Evolutionary conservation across 306 rosid species (phyloP), one percentile per base, ranked within the genome.

Genomic region (Luffa aegyptiaca): DNA sequence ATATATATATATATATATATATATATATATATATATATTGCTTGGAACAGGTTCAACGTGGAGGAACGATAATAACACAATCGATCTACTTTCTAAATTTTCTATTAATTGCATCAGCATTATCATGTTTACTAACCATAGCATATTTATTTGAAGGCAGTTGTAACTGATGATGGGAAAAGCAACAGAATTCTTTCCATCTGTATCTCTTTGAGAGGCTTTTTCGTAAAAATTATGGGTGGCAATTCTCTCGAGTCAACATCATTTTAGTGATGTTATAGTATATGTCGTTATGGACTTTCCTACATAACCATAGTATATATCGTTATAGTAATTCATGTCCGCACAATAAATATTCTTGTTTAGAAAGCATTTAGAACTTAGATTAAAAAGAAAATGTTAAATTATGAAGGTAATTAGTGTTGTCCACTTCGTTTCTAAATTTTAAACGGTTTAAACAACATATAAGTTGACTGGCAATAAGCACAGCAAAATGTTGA

Each of bases 41-140:
- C 97, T 78, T 92, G 98, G 97, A 94, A 88, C 88, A 92, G 86
- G 86, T 94, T 92, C 92, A 90, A 91, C 82, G 75, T 79, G 80
- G 98, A 94, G 84, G 97, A 94, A 84, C 88, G 98, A 70, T 92
- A 75, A 57, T 42, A 79, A 35, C 48, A 9, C 6, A 17, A n/a
- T 31, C 26, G 80, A 66, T 84, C n/a, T 52, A 71, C 75, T 56
- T 70, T 46, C 76, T 48, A 81, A 52, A 26, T 42, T 46, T 71
- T 20, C 12, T 46, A 46, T 9, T n/a, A 42, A 13, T 71, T 71
- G 41, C 41, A 72, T 72, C 6, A 44, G 1, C 55, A 8, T 42
- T 72, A 31, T 48, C 5, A 45, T 31, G 36, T 14, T 42, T 48
- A 21, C 74, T 46, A 72, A 72, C 53, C 77, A 26, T 48, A 46